Percentiles rank a stretch among this genome's conserved stretches.
phyloP scores from a whole-genome alignment of 805 yeast genomes.

The Scheffersomyces stipitis region DNA sequence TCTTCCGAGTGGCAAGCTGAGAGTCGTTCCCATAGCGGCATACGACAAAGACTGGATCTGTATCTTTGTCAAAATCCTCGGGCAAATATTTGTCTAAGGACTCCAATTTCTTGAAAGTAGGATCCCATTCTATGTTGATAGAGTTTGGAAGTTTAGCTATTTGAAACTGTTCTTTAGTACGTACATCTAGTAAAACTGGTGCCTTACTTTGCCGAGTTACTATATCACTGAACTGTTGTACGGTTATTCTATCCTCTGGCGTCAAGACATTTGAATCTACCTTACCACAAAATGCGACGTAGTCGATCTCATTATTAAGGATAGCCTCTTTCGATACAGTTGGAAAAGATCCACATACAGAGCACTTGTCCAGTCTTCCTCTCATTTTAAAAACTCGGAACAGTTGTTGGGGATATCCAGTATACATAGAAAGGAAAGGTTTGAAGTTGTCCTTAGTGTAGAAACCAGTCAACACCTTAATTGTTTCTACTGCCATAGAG shows the following conservation, averaged over 20 bases:
- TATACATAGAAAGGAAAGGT: conserved; percentile 69
- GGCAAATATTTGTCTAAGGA: conserved; percentile 21
- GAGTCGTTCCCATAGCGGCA: conserved; percentile 95
- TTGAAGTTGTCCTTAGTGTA: conserved; percentile 52
- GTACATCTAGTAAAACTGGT: conserved; percentile 65
- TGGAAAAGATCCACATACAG: conserved; percentile 60
- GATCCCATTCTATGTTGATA: conserved; percentile 61
- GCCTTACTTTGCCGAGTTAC: conserved; percentile 15
- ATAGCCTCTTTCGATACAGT: conserved; percentile 49
- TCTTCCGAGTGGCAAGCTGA: conserved; percentile 62
- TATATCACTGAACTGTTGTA: conserved; percentile 31
- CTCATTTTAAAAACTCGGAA: conserved; percentile 81
- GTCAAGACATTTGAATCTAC: conserved; percentile 46
- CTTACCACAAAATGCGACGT: conserved; percentile 74
- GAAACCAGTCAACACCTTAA: conserved; percentile 64
- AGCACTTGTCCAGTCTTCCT: conserved; percentile 57
- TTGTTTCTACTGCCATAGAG: conserved; percentile 84
- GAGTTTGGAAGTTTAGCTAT: conserved; percentile 63
- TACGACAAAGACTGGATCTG: conserved; percentile 51
- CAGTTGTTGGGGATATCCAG: conserved; percentile 65
- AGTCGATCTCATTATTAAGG: conserved; percentile 51
- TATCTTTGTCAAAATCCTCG: conserved; percentile 14
- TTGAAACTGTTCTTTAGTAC: conserved; percentile 74
- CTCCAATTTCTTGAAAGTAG: conserved; percentile 34
- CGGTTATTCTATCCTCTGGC: conserved; percentile 46